Conservation (phyloP, 2,329 filamentous ascomycete species). For the Fusarium pseudocircinatum region DNA sequence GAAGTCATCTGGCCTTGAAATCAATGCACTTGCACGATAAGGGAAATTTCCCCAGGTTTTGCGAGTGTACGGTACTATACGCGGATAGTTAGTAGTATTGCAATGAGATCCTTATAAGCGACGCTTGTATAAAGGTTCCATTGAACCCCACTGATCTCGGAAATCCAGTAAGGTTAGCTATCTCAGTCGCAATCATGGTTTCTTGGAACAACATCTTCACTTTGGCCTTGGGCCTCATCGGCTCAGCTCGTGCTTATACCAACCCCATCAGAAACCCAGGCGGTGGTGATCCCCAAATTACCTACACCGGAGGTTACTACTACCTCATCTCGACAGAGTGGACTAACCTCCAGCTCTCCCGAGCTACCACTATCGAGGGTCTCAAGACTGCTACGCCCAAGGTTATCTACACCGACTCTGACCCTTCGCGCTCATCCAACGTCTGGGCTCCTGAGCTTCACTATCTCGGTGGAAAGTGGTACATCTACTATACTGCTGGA, state of each 20-base stretch:
- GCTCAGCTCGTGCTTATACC: constrained; percentile 51
- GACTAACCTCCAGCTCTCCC: constrained; percentile 63
- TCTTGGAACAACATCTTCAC: constrained; percentile 27
- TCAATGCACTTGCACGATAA: background rate
- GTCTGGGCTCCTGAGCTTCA: constrained; percentile 69
- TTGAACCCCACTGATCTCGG: background rate
- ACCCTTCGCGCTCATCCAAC: constrained; percentile 60
- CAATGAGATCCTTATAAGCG: background rate
- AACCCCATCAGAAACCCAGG: constrained; percentile 62
- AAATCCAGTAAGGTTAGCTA: background rate
- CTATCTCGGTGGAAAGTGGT: constrained; percentile 60
- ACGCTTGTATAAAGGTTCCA: background rate
- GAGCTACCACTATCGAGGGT: constrained; percentile 63
- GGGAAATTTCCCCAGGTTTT: background rate
- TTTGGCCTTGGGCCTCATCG: constrained; percentile 17
- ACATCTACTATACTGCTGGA: constrained; percentile 67
- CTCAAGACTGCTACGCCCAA: constrained; percentile 64
- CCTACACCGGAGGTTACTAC: constrained; percentile 63
- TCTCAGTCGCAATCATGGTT: constrained; percentile 6
- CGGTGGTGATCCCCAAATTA: constrained; percentile 64
- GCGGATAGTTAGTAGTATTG: background rate
- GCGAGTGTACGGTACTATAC: background rate
- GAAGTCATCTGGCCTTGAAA: background rate
- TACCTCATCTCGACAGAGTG: constrained; percentile 67
- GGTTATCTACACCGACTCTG: constrained; percentile 59